These are phyloP conservation scores for Umbilicus rupestris DNA, from an alignment of 164 flowering plant genomes.

Conservation along the genomic window DNA sequence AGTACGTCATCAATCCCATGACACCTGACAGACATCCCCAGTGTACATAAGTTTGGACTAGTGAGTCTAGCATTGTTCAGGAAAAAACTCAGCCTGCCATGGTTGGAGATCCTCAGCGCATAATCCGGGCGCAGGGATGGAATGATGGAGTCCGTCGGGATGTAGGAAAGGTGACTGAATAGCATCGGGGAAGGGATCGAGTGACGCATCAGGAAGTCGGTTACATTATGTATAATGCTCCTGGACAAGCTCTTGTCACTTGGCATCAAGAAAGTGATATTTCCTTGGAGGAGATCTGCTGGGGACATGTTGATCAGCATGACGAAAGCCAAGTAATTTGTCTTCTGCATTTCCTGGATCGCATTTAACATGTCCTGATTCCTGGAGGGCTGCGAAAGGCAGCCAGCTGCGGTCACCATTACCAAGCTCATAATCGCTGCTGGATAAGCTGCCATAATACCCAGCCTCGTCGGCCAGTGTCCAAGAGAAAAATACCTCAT, in stretches of 20 bases:
- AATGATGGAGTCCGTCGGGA: conserved; percentile 56
- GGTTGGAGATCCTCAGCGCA: conserved; percentile 38
- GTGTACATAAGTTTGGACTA: conserved; percentile 60
- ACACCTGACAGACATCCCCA: conserved; percentile 56
- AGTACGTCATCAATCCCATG: conserved; percentile 75
- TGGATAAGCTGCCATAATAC: background rate
- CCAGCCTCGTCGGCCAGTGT: no score
- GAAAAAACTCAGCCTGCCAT: conserved; percentile 36
- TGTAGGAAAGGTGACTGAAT: conserved; percentile 36
- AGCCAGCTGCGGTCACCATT: background rate
- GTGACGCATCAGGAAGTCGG: conserved; percentile 55
- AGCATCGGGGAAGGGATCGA: conserved; percentile 63
- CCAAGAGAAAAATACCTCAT: background rate
- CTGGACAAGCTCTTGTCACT: conserved; percentile 44
- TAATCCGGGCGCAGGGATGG: conserved; percentile 38
- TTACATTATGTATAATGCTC: conserved; percentile 20
- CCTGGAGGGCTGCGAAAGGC: background rate
- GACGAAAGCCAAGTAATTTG: conserved; percentile 69
- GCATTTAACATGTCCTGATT: conserved; percentile 31
- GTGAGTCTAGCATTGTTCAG: conserved; percentile 49
- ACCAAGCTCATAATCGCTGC: background rate
- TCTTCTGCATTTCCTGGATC: conserved; percentile 56
- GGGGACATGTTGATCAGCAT: conserved; percentile 62
- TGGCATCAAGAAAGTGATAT: conserved; percentile 85
- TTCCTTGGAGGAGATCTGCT: conserved; percentile 24